Base-by-base conservation (phyloP, 768 basidiomycete species). In the Pulveroboletus ravenelii region DNA sequence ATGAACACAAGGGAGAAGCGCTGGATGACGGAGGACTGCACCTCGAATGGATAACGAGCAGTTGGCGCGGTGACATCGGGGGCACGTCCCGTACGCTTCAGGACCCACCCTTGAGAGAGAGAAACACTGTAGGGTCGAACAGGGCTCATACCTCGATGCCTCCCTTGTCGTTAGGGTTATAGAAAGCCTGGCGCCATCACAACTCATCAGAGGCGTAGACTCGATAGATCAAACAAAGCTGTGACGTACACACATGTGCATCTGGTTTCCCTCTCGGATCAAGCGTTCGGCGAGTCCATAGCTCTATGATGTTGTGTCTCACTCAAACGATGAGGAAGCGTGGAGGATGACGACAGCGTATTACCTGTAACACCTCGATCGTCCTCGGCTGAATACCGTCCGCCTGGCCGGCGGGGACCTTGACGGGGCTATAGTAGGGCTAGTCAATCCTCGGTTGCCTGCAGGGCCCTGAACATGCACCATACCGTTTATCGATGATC, bases 1-100 rank as follows among this genome's bases (percentile, higher is more conserved):
- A 27, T 42, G 12, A 44, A 43, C 34, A 34, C n/a, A 10, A 40
- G 17, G 18, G 42, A 31, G 34, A 13, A n/a, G 17, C 29, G 9
- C 12, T 17, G 9, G 36, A 15, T 15, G 29, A 41, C 5, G 15
- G 6, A 32, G 27, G n/a, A 39, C 25, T 53, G 47, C 51, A 82
- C 87, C 71, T 85, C 84, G 52, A 85, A 89, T 10, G 85, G 85
- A 65, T 78, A 89, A 17, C 85, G 76, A 2, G 85, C 85, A 20
- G 76, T 76, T 3, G 79, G 71, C 1, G 82, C 80, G 6, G 76
- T 78, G 23, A 88, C 74, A 59, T 85, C 82, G 14, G 82, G 72
- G 1, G 77, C 78, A 14, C 84, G 78, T 39, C 82, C 79, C 8
- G 80, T 81, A 15, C 83, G 72, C 85, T 88, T 57, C 0, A 27